Base-by-base conservation (phyloP, 1,284 basidiomycete species). In the Ustilago sp. region DNA sequence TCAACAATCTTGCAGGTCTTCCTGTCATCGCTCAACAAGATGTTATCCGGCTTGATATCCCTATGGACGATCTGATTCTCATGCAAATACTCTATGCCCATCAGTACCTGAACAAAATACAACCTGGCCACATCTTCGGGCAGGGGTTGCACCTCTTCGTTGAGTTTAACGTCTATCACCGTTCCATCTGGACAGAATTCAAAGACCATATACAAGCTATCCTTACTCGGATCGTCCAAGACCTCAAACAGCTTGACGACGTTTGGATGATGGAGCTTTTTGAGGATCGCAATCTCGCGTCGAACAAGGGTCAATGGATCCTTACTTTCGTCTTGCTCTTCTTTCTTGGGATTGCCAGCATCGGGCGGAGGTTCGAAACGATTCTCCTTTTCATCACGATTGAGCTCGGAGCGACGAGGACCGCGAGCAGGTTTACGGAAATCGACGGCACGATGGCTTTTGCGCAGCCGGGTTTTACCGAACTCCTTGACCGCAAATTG, bases 1-100 rank as follows among this genome's bases (percentile, higher is more conserved):
- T 90, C 89, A 75, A 88, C 89, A 54, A 90, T 86, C 80, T 90
- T 90, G 84, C 89, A 89, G 11, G 84, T 82, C 57, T 85, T 80
- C n/a, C 84, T 80, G 68, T 89, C 87, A n/a, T 85, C 84, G 12
- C 86, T 87, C 15, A 90, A 85, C 31, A 90, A 85, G 36, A 89
- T 87, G 80, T 90, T 89, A 77, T 89, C 88, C 0, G 88, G 88
- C 79, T 89, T 89, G 85, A 89, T 87, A 72, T 88, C 88, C 13
- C 88, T 85, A 77, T 89, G 89, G 6, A 88, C 87, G 36, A 90
- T 88, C 35, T 87, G 87, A 81, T 89, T 89, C 43, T 86, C 85
- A 79, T 90, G 89, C 11, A 90, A 82, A 73, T 90, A 90, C 77
- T 87, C 87, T 53, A 89, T 77, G 23, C 89, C 89, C 17, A 89